These are phyloP conservation scores for Alternaria triticina DNA, from an alignment of 2,329 filamentous ascomycete species.

Conservation along the genomic window DNA sequence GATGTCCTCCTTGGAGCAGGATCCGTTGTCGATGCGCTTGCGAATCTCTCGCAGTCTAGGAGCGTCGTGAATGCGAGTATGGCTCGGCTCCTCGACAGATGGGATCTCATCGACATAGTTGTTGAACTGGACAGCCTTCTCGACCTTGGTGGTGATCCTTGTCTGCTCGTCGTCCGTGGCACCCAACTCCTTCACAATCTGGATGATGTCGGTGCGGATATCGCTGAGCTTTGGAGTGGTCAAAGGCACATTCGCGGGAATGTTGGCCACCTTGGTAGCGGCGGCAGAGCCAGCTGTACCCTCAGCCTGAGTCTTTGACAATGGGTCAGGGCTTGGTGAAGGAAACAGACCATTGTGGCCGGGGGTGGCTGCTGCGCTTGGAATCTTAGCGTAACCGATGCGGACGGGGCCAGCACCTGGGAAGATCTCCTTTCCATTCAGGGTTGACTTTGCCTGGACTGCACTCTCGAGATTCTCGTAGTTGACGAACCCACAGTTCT, in stretches of 20 bases:
- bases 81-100: slow-evolving; percentile 84
- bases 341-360: slow-evolving; percentile 87
- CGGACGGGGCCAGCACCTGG: slow-evolving; percentile 92
- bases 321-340: slow-evolving; percentile 89
- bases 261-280: slow-evolving; percentile 39
- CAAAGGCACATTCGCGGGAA: slow-evolving; percentile 60
- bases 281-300: slow-evolving; percentile 46
- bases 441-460: slow-evolving; percentile 81
- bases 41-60: slow-evolving; percentile 94
- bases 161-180: slow-evolving; percentile 78
- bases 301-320: slow-evolving; percentile 60
- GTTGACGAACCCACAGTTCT: slow-evolving; percentile 99
- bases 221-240: slow-evolving; percentile 76
- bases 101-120: slow-evolving; percentile 83
- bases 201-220: slow-evolving; percentile 80
- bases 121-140: slow-evolving; percentile 77
- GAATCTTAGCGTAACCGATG: slow-evolving; percentile 97
- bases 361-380: slow-evolving; percentile 85
- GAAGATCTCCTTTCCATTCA: slow-evolving; percentile 98
- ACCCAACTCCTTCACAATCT: slow-evolving; percentile 88
- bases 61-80: slow-evolving; percentile 88
- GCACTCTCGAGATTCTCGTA: slow-evolving; percentile 92
- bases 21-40: slow-evolving; percentile 96
- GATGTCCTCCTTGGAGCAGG: slow-evolving; percentile 83
- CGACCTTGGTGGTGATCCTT: slow-evolving; percentile 75